phyloP scores from a whole-genome alignment of 441 rosid genomes.

The Melastoma candidum region DNA sequence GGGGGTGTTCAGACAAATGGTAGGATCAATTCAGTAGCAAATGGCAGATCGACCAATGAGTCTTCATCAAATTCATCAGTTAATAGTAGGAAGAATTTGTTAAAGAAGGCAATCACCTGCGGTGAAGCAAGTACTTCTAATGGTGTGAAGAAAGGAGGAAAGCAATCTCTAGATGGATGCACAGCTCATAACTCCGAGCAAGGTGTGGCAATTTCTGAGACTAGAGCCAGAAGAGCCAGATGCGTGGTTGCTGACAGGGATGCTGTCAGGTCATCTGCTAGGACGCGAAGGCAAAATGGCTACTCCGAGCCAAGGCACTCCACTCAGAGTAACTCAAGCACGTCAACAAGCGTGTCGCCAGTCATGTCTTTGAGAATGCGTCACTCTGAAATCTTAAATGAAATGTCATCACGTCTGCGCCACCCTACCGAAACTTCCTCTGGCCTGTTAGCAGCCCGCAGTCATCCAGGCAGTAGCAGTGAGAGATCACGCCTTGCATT shows the following conservation, averaged over 20 bases:
- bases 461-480: slow-evolving; percentile 26
- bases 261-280: slow-evolving; percentile 30
- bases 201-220: slow-evolving; percentile 50
- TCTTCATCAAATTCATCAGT: no score
- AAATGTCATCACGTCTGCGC: slow-evolving; percentile 23
- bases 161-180: slow-evolving; percentile 30
- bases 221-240: slow-evolving; percentile 52
- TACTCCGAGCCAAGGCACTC: slow-evolving; percentile 32
- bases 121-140: neutral
- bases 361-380: slow-evolving; percentile 27
- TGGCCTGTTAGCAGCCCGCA: slow-evolving; percentile 20
- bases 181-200: slow-evolving; percentile 25
- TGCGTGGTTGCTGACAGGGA: slow-evolving; percentile 35
- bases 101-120: no score
- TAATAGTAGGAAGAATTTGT: no score
- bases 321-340: slow-evolving; percentile 39
- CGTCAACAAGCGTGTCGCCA: slow-evolving; percentile 23
- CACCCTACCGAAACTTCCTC: slow-evolving; percentile 27
- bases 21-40: slow-evolving; percentile 11
- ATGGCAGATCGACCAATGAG: no score
- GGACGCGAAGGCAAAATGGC: slow-evolving; percentile 41
- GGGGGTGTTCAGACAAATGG: slow-evolving; percentile 43
- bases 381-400: slow-evolving; percentile 37
- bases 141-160: slow-evolving; percentile 46
- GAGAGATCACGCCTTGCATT: slow-evolving; percentile 31